Base-by-base conservation (phyloP, 2,329 filamentous ascomycete species). In the Tolypocladium ovalisporum region DNA sequence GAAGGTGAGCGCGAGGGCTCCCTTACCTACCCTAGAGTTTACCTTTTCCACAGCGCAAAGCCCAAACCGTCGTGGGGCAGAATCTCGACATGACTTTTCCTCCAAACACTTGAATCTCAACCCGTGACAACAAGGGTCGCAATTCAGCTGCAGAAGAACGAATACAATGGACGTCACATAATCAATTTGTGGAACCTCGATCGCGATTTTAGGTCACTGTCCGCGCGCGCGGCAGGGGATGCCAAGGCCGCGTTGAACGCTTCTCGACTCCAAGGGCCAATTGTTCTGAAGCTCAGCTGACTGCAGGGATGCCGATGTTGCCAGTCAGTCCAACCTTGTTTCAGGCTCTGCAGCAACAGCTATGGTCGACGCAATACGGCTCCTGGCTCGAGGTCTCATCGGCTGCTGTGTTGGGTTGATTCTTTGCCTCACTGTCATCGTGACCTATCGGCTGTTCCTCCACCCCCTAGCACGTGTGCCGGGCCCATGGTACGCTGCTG, bases 381-480 rank as follows among this genome's bases (percentile, higher is more conserved):
- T 52, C 2, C 29, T 52, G 12, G 47, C 29, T 10, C 47, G 29
- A 15, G 47, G 29, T 9, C 19, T 52, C 5, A n/a, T 22, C 36
- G 10, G 0, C 15, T n/a, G 15, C 22, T 4, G 15, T 10, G 2
- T 24, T 24, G 34, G 52, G 10, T 42, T 56, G 13, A 29, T 29
- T 10, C 34, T 65, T 6, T 22, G 63, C 13, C 39, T 64, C 37
- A n/a, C 58, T 29, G 62, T 59, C 15, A 39, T 66, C 22, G 63
- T 53, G 15, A 42, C 67, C 9, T 78, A 79, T 57, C 68, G 78
- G 3, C 61, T 79, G 1, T 65, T 64, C 37, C 59, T 79, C 2
- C 78, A 80, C 51, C 74, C 76, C 0, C 65, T 82, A 0, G 66
- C 78, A 1, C 54, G 64, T 2, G 57, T 80, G 0, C 79, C 79